Conservation (phyloP, 768 basidiomycete genomes). For the Agrocybe pediades region DNA sequence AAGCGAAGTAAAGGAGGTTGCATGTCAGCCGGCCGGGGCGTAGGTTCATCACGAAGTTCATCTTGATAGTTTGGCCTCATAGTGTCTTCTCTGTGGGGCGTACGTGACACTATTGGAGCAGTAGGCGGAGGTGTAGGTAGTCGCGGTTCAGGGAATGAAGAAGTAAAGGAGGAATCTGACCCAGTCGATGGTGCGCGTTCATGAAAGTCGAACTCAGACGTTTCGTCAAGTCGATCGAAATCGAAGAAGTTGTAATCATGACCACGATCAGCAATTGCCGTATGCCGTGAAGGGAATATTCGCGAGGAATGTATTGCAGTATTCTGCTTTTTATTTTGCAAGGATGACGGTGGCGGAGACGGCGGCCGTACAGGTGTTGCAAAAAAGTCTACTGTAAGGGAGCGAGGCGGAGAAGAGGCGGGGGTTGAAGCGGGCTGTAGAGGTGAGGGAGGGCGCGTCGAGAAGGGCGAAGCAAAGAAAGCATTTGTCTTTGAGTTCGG, state of each 20-base stretch:
- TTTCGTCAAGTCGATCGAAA: constrained; percentile 9
- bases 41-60: constrained; percentile 19
- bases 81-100: constrained; percentile 18
- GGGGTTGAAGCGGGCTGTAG: constrained; percentile 22
- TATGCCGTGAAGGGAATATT: constrained; percentile 45
- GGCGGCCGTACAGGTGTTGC: constrained; percentile 25
- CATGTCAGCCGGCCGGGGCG: constrained; percentile 28
- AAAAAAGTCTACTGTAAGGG: constrained; percentile 31
- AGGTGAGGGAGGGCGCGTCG: constrained; percentile 38
- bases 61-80: constrained; percentile 12
- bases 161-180: constrained; percentile 25
- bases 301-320: constrained; percentile 26
- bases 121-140: constrained; percentile 26
- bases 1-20: constrained; percentile 22
- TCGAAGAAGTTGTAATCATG: constrained; percentile 24
- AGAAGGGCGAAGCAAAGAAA: constrained; percentile 49
- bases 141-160: constrained; percentile 19
- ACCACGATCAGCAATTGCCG: constrained; percentile 17
- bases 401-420: constrained; percentile 19
- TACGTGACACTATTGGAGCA: constrained; percentile 1
- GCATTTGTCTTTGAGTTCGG: constrained; percentile 47
- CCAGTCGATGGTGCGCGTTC: constrained; percentile 17
- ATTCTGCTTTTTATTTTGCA: constrained; percentile 5
- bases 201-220: constrained; percentile 11
- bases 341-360: constrained; percentile 20